Evolutionary conservation across 805 yeast genomes (phyloP), one percentile per base, ranked within the genome.

Genomic region (Kluyveromyces starmeri): DNA sequence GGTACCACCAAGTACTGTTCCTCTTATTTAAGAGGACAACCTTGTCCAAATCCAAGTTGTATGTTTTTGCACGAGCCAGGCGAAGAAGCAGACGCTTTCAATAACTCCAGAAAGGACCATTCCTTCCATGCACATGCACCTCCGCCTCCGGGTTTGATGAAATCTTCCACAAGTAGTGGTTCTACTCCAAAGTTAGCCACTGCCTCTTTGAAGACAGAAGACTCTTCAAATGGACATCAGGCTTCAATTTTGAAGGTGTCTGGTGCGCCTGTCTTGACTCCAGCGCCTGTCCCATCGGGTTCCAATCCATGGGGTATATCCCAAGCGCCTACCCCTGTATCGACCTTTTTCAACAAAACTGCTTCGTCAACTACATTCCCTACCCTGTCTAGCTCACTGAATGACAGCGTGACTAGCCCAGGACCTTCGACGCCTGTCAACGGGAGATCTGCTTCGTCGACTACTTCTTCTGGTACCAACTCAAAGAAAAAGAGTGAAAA

Each of bases 21-120:
- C n/a, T 81, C 95, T 3, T 92, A 92, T 55, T 65, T 92, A 44
- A 72, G 96, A 47, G 96, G 96, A 23, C 94, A 84, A 56, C 80
- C 92, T 7, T 92, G 99, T 63, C 98, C 95, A 40, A 92, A 92
- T 61, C 97, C 97, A 42, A 85, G 86, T 53, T 92, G 99, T 70
- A 92, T 92, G 98, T 92, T 92, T 52, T 69, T 92, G 50, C 99
- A 92, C 58, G 98, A 92, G 61, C 98, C 98, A 5, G 98, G 99
- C 39, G 99, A 92, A 65, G 98, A 92, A 59, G 97, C 97, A 2
- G 98, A 92, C 51, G 82, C 95, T 8, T 89, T 83, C 62, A 84
- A 95, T 18, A 30, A 20, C 12, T 14, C 33, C 25, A 77, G 96
- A 59, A 50, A 55, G 32, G 70, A 65, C 47, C 29, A 46, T 14